Evolutionary conservation across 1,139 yeast species (phyloP), one percentile per base, ranked within the genome.

Genomic region (Kurtzmaniella quercitrusa): DNA sequence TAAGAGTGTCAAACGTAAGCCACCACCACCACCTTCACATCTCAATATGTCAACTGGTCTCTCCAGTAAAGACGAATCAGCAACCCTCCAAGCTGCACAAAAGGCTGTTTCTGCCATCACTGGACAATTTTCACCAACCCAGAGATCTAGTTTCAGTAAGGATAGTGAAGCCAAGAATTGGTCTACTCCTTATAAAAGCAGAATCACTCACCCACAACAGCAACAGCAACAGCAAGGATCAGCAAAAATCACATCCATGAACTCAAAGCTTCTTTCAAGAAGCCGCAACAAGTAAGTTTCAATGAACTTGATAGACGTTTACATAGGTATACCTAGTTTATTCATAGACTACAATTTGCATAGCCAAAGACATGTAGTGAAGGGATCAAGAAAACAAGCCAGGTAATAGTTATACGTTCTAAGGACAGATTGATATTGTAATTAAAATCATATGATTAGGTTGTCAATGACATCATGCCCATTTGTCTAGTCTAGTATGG

Each of bases 201-300:
- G 49, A 19, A 28, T 41, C 2, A 12, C 48, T n/a, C 34, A 30
- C 11, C 34, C 34, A 12, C 16, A 12, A 14, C 34, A 30, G 11
- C 18, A n/a, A 28, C 33, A 28, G 15, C 33, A 3, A 14, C 34
- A 30, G n/a, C 30, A 6, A n/a, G 30, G 14, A 26, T 5, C 30
- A 26, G 30, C 30, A 26, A 58, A 56, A 12, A 59, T 72, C 14
- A 71, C 75, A 2, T 54, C 68, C 14, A 57, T 65, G 63, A 71
- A 70, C 51, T 70, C 76, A 9, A 72, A 71, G 49, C 59, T 72
- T 36, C 56, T 72, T 40, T 75, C 76, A 16, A 53, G 77, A 50
- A 70, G 74, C 47, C 63, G 60, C 33, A 59, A 76, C 49, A 67
- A 65, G 46, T 34, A 26, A 34, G n/a, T n/a, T n/a, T 26, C 30